A percentile compares a stretch with the other conserved stretches of the same genome.
phyloP scores from a whole-genome alignment of 2,329 filamentous ascomycete genomes.

The Cladosporium oxysporum region DNA sequence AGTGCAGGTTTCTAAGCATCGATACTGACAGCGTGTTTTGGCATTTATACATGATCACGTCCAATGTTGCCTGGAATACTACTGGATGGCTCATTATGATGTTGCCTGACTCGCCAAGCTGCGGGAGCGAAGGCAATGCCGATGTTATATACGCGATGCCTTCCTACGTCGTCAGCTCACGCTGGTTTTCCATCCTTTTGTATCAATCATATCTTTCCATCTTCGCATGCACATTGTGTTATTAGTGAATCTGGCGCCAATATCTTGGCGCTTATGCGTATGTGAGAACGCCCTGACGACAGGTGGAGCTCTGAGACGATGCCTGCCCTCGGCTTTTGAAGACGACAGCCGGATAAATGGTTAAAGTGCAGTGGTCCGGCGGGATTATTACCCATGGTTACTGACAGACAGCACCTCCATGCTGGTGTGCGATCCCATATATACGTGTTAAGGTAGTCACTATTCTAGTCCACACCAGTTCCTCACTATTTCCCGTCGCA shows the following conservation, averaged over 20 bases:
- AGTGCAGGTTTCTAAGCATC: not conserved
- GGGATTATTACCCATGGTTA: not conserved
- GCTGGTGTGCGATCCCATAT: not conserved
- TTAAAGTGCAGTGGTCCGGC: slow-evolving; percentile 8
- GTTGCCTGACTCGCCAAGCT: not conserved
- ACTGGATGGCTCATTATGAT: slow-evolving; percentile 1
- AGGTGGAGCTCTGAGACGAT: not conserved
- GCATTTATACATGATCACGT: not conserved
- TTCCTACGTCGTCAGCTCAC: not conserved
- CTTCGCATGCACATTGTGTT: not conserved
- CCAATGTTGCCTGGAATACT: not conserved
- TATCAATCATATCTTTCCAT: not conserved
- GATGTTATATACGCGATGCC: not conserved
- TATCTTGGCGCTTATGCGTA: not conserved
- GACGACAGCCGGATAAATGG: slow-evolving; percentile 16
- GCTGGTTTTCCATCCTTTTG: not conserved
- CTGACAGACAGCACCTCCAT: not conserved
- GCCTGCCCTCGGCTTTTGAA: slow-evolving; percentile 12
- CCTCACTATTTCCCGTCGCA: not conserved
- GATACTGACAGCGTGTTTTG: not conserved
- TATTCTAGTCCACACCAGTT: not conserved
- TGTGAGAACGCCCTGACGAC: not conserved
- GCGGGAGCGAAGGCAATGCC: not conserved
- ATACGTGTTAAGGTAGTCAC: not conserved
- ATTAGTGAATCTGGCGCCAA: not conserved